Evolutionary conservation across 2,329 filamentous ascomycete species (phyloP).

Genomic region (Dryadomyces sulphureus): DNA sequence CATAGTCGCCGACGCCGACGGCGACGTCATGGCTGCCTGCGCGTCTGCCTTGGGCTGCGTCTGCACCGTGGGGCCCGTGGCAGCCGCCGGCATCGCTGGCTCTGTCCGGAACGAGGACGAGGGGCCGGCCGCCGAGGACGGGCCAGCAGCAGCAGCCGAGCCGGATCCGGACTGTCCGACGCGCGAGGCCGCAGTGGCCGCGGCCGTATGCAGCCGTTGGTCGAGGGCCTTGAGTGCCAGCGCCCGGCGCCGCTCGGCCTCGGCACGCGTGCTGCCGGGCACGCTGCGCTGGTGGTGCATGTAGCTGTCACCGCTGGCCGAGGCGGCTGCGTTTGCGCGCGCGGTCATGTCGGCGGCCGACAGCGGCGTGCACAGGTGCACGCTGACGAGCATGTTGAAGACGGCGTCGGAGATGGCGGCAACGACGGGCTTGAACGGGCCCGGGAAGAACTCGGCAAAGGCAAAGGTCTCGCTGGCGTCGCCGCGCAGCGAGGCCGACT

Average conservation of each 20-base stretch:
- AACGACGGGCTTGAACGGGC: conserved; percentile 63
- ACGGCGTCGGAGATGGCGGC: conserved; percentile 58
- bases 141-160: not conserved
- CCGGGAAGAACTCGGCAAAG: conserved; percentile 91
- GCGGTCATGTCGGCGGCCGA: conserved; percentile 60
- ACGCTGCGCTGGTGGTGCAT: conserved; percentile 35
- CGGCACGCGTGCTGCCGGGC: conserved; percentile 62
- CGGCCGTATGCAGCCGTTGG: conserved; percentile 78
- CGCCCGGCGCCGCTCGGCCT: conserved; percentile 79
- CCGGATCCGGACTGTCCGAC: conserved; percentile 10
- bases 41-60: conserved; percentile 39
- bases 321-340: conserved; percentile 40
- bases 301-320: conserved; percentile 52
- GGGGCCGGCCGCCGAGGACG: not conserved
- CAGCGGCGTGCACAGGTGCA: conserved; percentile 75
- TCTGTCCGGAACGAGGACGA: conserved; percentile 12
- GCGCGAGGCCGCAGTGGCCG: conserved; percentile 33
- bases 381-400: conserved; percentile 58
- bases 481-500: conserved; percentile 54
- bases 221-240: conserved; percentile 84
- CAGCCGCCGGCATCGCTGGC: conserved; percentile 19
- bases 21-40: conserved; percentile 43
- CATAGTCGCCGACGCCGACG: conserved; percentile 30
- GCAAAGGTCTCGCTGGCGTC: conserved; percentile 95
- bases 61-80: conserved; percentile 40